These are phyloP conservation scores for Leucocoprinus leucothites DNA, from an alignment of 768 basidiomycete genomes.

Conservation along the genomic window DNA sequence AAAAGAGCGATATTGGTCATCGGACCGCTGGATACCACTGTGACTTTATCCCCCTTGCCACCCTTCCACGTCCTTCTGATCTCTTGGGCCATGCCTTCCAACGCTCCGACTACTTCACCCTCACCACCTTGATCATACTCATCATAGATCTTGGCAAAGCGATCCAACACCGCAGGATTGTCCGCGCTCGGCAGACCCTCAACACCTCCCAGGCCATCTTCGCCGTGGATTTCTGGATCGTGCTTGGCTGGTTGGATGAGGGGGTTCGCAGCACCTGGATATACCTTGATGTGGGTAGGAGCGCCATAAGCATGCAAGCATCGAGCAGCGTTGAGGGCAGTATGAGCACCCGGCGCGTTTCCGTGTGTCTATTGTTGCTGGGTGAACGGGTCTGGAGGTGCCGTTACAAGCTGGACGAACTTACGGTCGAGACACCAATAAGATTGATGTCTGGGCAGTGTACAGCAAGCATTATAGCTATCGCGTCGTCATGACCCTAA, in stretches of 20 bases:
- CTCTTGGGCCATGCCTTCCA: constrained; percentile 65
- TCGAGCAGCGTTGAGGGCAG: constrained; percentile 70
- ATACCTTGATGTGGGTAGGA: constrained; percentile 51
- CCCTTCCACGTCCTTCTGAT: constrained; percentile 55
- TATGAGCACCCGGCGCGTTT: constrained; percentile 62
- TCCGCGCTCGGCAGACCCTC: constrained; percentile 63
- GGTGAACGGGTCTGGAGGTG: too few relatives aligned
- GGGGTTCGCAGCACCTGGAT: constrained; percentile 69
- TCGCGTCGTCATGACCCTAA: constrained; percentile 89
- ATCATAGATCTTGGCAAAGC: constrained; percentile 46
- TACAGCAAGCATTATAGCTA: constrained; percentile 74
- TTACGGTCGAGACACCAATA: constrained; percentile 81
- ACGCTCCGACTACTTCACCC: constrained; percentile 38
- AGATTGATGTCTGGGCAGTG: constrained; percentile 64
- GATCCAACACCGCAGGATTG: constrained; percentile 44
- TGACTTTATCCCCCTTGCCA: constrained; percentile 58
- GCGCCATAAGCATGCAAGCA: constrained; percentile 77
- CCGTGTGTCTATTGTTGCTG: constrained; percentile 70
- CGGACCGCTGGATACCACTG: constrained; percentile 75
- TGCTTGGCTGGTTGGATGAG: constrained; percentile 59
- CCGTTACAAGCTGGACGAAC: constrained; percentile 12
- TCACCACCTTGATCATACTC: constrained; percentile 40
- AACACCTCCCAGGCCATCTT: constrained; percentile 81
- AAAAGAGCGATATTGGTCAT: constrained; percentile 83
- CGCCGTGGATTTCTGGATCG: constrained; percentile 79